Evolutionary conservation across 2,329 filamentous ascomycete genomes (phyloP).

Genomic region (Fusarium gaditjirri): DNA sequence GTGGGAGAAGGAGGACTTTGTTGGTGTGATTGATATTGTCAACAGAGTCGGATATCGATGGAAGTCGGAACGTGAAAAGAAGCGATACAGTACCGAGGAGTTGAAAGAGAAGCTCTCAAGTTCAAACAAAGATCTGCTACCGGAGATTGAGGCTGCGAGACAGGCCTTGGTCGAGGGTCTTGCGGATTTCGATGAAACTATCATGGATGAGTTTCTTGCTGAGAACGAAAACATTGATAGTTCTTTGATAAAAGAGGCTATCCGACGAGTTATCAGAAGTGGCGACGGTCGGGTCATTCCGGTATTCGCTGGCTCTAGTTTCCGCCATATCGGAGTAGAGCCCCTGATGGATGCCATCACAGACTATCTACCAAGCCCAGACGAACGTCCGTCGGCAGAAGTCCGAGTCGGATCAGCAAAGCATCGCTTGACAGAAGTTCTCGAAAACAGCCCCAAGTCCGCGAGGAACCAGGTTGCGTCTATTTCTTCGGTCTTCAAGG

Average conservation of each 20-base stretch:
- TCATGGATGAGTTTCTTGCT: slow-evolving; percentile 87
- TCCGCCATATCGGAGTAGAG: slow-evolving; percentile 93
- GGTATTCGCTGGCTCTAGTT: slow-evolving; percentile 90
- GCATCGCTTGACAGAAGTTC: slow-evolving; percentile 49
- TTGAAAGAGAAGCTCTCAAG: slow-evolving; percentile 54
- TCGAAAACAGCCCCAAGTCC: slow-evolving; percentile 54
- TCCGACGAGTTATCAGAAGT: slow-evolving; percentile 76
- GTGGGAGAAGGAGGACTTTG: slow-evolving; percentile 85
- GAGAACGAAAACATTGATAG: slow-evolving; percentile 78
- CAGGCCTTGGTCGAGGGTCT: slow-evolving; percentile 82
- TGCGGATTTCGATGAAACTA: slow-evolving; percentile 86
- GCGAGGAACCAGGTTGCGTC: slow-evolving; percentile 53
- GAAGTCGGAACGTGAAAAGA: slow-evolving; percentile 59
- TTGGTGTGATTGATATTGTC: slow-evolving; percentile 86
- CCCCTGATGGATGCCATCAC: slow-evolving; percentile 89
- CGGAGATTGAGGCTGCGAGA: slow-evolving; percentile 80
- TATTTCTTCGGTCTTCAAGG: slow-evolving; percentile 86
- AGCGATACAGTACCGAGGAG: slow-evolving; percentile 44
- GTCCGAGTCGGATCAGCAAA: slow-evolving; percentile 73
- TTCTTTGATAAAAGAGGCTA: slow-evolving; percentile 74
- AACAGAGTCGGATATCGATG: slow-evolving; percentile 80
- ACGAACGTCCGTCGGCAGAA: slow-evolving; percentile 81
- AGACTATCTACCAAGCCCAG: slow-evolving; percentile 85
- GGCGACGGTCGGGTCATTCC: slow-evolving; percentile 81
- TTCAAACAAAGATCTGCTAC: slow-evolving; percentile 63